Conservation (phyloP, 164 flowering plant genomes). For the Warburgia ugandensis region DNA sequence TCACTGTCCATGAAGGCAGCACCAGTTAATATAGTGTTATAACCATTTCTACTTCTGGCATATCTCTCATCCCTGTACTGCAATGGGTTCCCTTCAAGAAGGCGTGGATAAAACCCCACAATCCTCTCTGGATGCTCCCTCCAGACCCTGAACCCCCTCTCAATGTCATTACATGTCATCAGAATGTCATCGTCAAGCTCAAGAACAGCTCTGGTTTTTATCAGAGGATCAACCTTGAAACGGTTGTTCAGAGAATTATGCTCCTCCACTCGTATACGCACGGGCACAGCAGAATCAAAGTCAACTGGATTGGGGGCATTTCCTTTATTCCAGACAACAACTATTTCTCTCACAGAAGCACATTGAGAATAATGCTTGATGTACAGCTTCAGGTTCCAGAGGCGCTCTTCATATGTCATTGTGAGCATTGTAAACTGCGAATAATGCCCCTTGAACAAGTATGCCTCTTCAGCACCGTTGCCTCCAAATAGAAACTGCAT, state of each 20-base stretch:
- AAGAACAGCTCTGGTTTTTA: constrained; percentile 62
- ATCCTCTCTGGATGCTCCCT: constrained; percentile 66
- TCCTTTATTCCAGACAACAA: constrained; percentile 85
- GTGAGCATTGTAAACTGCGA: constrained; percentile 77
- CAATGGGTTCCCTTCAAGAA: constrained; percentile 34
- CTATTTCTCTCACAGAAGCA: constrained; percentile 70
- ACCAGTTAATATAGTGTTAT: constrained; percentile 75
- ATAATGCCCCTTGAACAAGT: constrained; percentile 43
- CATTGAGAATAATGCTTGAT: constrained; percentile 78
- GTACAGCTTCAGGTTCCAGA: constrained; percentile 78
- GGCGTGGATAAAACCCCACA: constrained; percentile 78
- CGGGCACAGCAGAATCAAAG: constrained; percentile 67
- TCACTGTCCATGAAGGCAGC: constrained; percentile 67
- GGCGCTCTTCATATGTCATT: constrained; percentile 82
- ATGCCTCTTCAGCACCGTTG: constrained; percentile 58
- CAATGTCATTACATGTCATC: constrained; percentile 76
- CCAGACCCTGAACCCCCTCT: constrained; percentile 76
- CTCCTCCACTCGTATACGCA: constrained; percentile 54
- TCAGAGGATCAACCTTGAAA: constrained; percentile 47
- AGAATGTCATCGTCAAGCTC: constrained; percentile 91
- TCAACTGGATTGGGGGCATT: constrained; percentile 37
- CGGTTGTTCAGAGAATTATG: constrained; percentile 71
- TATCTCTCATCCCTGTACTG: constrained; percentile 56
- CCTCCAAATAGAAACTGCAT: constrained; percentile 60
- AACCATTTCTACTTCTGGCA: constrained; percentile 52